Base-by-base conservation (phyloP, 2,329 filamentous ascomycete species). In the Aspergillus ibericus region DNA sequence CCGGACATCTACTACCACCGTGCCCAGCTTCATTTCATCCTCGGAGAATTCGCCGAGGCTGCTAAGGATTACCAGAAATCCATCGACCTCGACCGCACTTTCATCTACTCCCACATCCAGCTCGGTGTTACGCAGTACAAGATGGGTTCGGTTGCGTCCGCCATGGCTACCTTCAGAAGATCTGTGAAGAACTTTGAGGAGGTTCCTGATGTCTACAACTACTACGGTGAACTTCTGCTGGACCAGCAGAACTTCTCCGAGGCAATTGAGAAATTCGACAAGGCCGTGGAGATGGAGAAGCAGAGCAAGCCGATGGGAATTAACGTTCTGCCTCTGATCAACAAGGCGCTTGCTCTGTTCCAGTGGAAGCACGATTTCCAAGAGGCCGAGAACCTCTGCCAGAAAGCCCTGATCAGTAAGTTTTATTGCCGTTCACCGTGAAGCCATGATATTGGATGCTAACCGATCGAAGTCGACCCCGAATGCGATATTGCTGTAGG, bases 71-170 rank as follows among this genome's bases (percentile, higher is more conserved):
- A 99, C 81, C 95, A 99, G 77, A 97, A 96, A 81, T 98, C 95
- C 2, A 99, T 99, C 71, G 95, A 99, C 70, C 85, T 99, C 29
- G 95, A 99, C 81, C 85, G 87, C 68, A 88, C 91, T 67, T 99
- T 99, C 78, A 99, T 99, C 81, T 99, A 96, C 85, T 98, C 93
- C 7, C 95, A 99, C 80, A 99, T 99, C 71, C 95, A 99, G 79
- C 90, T 99, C 44, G 95, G 95, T 76, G 95, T 99, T 53, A 99
- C 95, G 51, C 95, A 99, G 79, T 99, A 99, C 83, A 99, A 99
- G 88, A 96, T 98, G 90, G 95, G 95, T 67, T 96, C 92, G 29
- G 90, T 99, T 59, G 95, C 95, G 7, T 97, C 93, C 8, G 96
- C 93, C 48, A 98, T 98, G 92, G 93, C 95, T 35, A 99, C 95